Base-by-base conservation (phyloP, 106 monocot genomes). In the Amphibolis antarctica region DNA sequence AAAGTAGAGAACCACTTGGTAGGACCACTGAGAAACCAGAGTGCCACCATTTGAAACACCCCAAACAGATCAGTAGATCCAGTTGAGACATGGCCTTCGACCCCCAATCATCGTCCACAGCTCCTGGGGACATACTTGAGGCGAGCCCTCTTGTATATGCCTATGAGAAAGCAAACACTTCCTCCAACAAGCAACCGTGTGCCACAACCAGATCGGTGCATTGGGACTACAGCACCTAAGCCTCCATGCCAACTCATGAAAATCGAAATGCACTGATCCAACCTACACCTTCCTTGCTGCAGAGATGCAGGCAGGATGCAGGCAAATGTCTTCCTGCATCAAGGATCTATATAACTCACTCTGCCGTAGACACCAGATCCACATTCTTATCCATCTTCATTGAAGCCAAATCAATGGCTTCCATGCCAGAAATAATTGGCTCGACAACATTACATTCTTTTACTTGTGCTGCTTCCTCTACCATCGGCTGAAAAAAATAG, bases 401-500 rank as follows among this genome's bases (percentile, higher is more conserved):
- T 44, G 57, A 21, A 11, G 55, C 63, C 55, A 69, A 42, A 5
- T 70, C 66, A 21, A 69, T 10, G 10, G 63, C 63, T 7, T 60
- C 55, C 17, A 68, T 62, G 29, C 58, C 59, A 29, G 70, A 55
- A 63, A 50, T 60, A 17, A 64, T 21, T 9, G 68, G 26, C 29
- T 66, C 51, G 28, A 67, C 0, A 48, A 71, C 77, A 53, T 22
- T 29, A 26, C 65, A 45, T 69, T 68, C 76, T 42, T 20, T 53
- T 5, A 3, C 67, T 55, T 54, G 25, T 13, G 36, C 28, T 15
- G 46, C 27, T 43, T 80, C 68, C 52, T 74, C 77, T 50, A 65
- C 15, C 44, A 69, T 80, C 28, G 21, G 71, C 84, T 85, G 75
- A 49, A 23, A 59, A 28, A 52, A 67, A 45, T 12, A 30, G 9